These are phyloP conservation scores for Sisymbrium irio DNA, from an alignment of 345 rosid genomes.

Conservation along the genomic window DNA sequence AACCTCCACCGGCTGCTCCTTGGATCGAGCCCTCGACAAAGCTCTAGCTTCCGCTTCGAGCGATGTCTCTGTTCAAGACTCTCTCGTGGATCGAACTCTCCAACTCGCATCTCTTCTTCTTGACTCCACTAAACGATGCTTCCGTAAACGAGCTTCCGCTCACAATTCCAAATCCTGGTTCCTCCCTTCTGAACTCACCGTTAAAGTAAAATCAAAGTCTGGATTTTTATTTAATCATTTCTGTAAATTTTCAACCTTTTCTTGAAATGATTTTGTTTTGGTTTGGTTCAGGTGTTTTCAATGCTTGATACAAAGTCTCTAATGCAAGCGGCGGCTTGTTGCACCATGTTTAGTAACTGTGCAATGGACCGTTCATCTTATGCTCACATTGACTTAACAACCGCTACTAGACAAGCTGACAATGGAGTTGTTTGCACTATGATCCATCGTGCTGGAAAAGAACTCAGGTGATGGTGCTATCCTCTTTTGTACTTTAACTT, in stretches of 20 bases:
- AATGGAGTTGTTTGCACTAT: slow-evolving; percentile 69
- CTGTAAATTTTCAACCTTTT: too few species aligned
- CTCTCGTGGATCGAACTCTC: slow-evolving; percentile 62
- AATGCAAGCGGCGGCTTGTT: slow-evolving; percentile 69
- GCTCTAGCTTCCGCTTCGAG: slow-evolving; percentile 32
- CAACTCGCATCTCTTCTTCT: slow-evolving; percentile 58
- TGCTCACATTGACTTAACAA: slow-evolving; percentile 67
- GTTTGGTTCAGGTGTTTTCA: slow-evolving; percentile 56
- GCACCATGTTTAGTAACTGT: slow-evolving; percentile 78
- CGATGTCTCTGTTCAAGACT: slow-evolving; percentile 49
- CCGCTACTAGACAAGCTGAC: slow-evolving; percentile 60
- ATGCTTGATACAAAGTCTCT: slow-evolving; percentile 85
- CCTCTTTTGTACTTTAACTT: too few species aligned
- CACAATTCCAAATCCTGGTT: slow-evolving; percentile 70
- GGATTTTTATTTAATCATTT: too few species aligned
- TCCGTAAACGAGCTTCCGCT: slow-evolving; percentile 60
- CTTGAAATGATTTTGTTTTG: too few species aligned
- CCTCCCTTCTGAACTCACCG: slow-evolving; percentile 76
- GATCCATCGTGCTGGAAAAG: slow-evolving; percentile 85
- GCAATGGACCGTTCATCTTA: slow-evolving; percentile 84
- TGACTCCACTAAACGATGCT: slow-evolving; percentile 59
- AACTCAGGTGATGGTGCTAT: slow-evolving; percentile 61
- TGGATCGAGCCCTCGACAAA: slow-evolving; percentile 65
- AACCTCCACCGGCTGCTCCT: slow-evolving; percentile 49
- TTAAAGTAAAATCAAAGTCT: slow-evolving; percentile 42